These are phyloP conservation scores for Batrachochytrium dendrobatidis DNA, from an alignment of 371 early-diverging fungal genomes.

Conservation along the genomic window DNA sequence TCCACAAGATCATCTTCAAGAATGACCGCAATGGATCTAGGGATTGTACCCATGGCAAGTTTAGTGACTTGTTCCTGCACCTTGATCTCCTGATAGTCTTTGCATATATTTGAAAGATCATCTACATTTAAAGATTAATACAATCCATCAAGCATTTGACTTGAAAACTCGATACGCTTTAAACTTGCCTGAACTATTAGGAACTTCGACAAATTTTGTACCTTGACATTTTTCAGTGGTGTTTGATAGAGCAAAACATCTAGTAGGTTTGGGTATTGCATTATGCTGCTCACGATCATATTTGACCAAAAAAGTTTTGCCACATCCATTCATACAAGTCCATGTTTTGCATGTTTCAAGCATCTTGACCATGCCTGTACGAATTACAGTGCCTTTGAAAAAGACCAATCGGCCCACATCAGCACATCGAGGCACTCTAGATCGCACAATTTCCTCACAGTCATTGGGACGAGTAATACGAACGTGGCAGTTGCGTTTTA, in stretches of 20 bases:
- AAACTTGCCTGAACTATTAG: neutral
- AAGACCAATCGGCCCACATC: constrained; percentile 55
- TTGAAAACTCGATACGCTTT: neutral
- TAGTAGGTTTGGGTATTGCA: constrained; percentile 42
- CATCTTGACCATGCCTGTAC: constrained; percentile 52
- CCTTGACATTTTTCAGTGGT: constrained; percentile 10
- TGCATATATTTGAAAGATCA: constrained; percentile 37
- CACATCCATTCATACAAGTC: constrained; percentile 34
- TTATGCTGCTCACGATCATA: constrained; percentile 59
- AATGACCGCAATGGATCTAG: constrained; percentile 56
- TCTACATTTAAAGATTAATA: constrained; percentile 14
- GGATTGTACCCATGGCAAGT: constrained; percentile 58
- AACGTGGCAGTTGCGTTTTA: constrained; percentile 19
- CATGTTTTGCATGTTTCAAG: constrained; percentile 44
- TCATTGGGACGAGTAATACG: constrained; percentile 12
- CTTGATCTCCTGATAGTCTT: constrained; percentile 56
- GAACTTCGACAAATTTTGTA: constrained; percentile 30
- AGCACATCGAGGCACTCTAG: constrained; percentile 39
- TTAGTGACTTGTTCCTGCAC: constrained; percentile 62
- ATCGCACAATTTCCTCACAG: neutral
- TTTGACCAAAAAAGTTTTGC: constrained; percentile 31
- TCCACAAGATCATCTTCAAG: constrained; percentile 62
- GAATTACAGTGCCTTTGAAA: constrained; percentile 58
- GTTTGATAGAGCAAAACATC: constrained; percentile 28
- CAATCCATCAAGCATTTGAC: neutral